Conservation (phyloP, 495 filamentous ascomycete genomes). For the Parachaetomium inaequale region DNA sequence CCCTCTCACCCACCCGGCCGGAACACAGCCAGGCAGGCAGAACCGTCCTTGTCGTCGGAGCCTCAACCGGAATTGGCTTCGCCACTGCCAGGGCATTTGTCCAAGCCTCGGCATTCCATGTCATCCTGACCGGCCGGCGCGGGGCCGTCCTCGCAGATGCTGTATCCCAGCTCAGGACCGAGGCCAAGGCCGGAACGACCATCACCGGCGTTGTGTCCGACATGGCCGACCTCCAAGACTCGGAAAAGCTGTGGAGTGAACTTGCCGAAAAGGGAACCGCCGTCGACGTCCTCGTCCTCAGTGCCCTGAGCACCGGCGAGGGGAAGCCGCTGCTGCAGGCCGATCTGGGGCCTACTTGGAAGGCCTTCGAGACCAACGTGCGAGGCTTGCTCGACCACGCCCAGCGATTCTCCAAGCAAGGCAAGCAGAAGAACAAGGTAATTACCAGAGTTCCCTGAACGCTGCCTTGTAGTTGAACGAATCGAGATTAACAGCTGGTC, state of each 20-base stretch:
- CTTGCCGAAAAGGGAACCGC: conserved; percentile 28
- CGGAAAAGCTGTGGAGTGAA: conserved; percentile 34
- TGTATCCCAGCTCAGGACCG: conserved; percentile 18
- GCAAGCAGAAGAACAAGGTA: background rate
- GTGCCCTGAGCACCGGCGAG: conserved; percentile 26
- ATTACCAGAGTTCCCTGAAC: background rate
- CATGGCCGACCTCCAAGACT: conserved; percentile 20
- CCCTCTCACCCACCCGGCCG: conserved; percentile 38
- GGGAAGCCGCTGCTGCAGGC: conserved; percentile 9
- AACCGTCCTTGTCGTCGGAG: conserved; percentile 49
- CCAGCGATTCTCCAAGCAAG: conserved; percentile 34
- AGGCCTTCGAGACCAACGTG: conserved; percentile 33
- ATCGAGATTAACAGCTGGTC: background rate
- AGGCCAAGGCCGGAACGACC: conserved; percentile 16
- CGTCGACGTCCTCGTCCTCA: conserved; percentile 43
- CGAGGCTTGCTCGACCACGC: conserved; percentile 35
- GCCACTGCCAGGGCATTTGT: conserved; percentile 38
- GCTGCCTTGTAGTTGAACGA: too few species aligned
- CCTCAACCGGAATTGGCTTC: conserved; percentile 35
- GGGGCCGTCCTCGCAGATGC: conserved; percentile 13
- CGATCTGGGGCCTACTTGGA: conserved; percentile 29
- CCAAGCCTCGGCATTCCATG: conserved; percentile 30
- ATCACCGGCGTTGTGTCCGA: conserved; percentile 30
- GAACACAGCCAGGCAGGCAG: conserved; percentile 42
- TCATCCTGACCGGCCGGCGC: conserved; percentile 37